Base-by-base conservation (phyloP, 371 early-diverging fungal species). In the Funneliformis caledonium region DNA sequence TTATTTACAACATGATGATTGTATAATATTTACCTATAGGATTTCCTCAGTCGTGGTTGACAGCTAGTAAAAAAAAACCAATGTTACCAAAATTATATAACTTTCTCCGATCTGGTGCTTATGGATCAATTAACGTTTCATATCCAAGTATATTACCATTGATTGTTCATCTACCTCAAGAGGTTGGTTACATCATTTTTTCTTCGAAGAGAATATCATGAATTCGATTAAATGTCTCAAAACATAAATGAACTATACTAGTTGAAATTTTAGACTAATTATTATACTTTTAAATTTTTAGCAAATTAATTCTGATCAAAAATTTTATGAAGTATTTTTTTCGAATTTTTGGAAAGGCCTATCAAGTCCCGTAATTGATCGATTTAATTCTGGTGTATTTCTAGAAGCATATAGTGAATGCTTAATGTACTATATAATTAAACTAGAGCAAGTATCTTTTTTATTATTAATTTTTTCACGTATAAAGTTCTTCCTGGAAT, bases 141-240 rank as follows among this genome's bases (percentile, higher is more conserved):
- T 95, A 91, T 81, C 94, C 95, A 1, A 92, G 94, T 82, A 80
- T 95, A 74, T 81, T 96, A 62, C 89, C 92, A 0, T 85, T 95
- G 8, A 77, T 94, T 48, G 88, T 90, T 47, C 83, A 85, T 82
- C 67, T 93, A 3, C 92, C 93, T 10, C 37, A 72, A 16, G 89
- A 92, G 83, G 87, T 90, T 72, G 50, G 72, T n/a, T 19, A 45
- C 11, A 37, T 14, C 19, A 26, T 26, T 16, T 65, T 65, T 70
- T 7, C 22, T 16, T 62, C 14, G 22, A 70, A 19, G 70, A 42
- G 37, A 70, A 70, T 70, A 70, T 47, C 14, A 3, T 42, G 26
- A 26, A 26, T 26, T 26, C 26, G 26, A 26, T 26, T 26, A 16
- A 42, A 33, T 70, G 42, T 19, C 16, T 19, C 11, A 47, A 11